Base-by-base conservation (phyloP, 1,284 basidiomycete genomes). In the Cutaneotrichosporon sp. region DNA sequence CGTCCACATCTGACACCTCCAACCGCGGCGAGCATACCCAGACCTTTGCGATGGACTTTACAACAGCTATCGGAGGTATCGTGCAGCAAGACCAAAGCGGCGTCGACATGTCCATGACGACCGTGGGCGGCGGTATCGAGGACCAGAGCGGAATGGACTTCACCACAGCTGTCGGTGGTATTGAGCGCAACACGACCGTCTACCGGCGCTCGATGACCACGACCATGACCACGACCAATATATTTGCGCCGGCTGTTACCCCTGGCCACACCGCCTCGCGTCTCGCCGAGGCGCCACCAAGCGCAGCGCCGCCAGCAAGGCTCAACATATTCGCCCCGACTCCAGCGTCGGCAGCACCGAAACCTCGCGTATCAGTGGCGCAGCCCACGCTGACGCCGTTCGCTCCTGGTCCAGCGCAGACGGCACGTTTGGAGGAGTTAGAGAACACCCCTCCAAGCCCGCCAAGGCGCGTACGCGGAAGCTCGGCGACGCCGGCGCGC, bases 41-140 rank as follows among this genome's bases (percentile, higher is more conserved):
- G 1, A 59, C 57, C 9, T 55, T 49, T 30, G 41, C 40, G 34
- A 70, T 71, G 67, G 71, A 74, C 20, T 67, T 69, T 51, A 74
- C 73, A 14, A 53, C 66, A 26, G 72, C 65, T 10, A 61, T 68
- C 30, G 73, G 73, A 10, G 71, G 71, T 9, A 61, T 73, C 18
- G 44, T 53, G 17, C 49, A 8, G 35, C 12, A 18, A n/a, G 39
- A 36, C 43, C 17, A 5, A 18, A 51, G 49, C 18, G 49, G 36
- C 3, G 44, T 52, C 46, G 51, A 56, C 23, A 46, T 56, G 42
- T 17, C 33, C 4, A 45, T 35, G 18, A 53, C 55, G 1, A 17
- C 34, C 3, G 51, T 35, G 1, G 38, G 41, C 8, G 55, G 55
- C 13, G 51, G 55, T 7, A 50, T 53, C 35, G 22, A 36, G 4